These are phyloP conservation scores for Carex myosuroides DNA, from an alignment of 176 grass and related monocot genomes.

Conservation along the genomic window DNA sequence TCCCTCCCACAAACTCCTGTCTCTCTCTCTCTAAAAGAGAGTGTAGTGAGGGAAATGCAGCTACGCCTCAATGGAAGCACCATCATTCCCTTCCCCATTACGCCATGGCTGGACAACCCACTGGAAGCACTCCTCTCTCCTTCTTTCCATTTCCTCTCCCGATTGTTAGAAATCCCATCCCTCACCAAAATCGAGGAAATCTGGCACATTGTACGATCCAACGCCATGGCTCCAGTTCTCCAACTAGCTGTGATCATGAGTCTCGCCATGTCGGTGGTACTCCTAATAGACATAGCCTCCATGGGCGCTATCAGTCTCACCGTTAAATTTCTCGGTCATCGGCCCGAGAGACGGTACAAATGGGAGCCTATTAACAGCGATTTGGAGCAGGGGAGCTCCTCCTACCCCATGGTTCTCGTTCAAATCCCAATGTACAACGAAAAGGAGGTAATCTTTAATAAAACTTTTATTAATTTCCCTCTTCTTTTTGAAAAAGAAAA, in stretches of 20 bases:
- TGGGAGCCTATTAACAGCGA: constrained; percentile 34
- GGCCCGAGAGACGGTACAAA: constrained; percentile 39
- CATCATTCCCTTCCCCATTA: background rate
- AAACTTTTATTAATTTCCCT: background rate
- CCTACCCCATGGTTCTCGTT: constrained; percentile 86
- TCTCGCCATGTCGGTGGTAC: constrained; percentile 63
- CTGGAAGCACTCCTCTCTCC: background rate
- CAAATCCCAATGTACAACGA: constrained; percentile 99
- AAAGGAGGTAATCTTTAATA: constrained; percentile 40
- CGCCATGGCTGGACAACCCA: background rate
- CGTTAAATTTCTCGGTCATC: constrained; percentile 27
- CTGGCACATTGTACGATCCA: constrained; percentile 43
- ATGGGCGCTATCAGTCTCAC: constrained; percentile 56
- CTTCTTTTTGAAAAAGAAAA: background rate
- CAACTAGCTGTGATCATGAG: constrained; percentile 28
- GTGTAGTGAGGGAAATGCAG: background rate
- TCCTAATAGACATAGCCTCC: constrained; percentile 57
- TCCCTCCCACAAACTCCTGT: too few relatives aligned
- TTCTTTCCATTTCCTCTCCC: background rate
- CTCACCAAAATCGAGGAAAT: background rate
- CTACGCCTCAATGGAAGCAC: background rate
- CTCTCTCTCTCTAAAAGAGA: background rate
- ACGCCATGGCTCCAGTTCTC: constrained; percentile 57
- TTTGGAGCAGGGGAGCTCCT: constrained; percentile 26
- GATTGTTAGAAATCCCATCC: constrained; percentile 1